A percentile compares a stretch with the other conserved stretches of the same genome.
These are phyloP conservation scores for Anisogramma anomala DNA, from an alignment of 2,329 filamentous ascomycete genomes.

Conservation along the genomic window DNA sequence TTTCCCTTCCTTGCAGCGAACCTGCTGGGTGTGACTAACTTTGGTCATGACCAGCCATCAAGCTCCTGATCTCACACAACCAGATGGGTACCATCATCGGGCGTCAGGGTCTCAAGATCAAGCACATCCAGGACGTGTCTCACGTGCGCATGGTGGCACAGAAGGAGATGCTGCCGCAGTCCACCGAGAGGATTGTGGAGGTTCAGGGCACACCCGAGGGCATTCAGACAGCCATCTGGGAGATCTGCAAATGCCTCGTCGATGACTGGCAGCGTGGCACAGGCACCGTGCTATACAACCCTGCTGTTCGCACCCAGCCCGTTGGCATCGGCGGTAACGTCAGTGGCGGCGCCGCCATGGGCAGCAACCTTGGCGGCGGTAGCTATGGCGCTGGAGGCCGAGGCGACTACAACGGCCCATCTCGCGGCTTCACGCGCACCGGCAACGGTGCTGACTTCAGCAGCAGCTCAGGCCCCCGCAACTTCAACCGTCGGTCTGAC, in stretches of 20 bases:
- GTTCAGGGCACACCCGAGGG: slow-evolving; percentile 90
- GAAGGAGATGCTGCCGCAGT: slow-evolving; percentile 99
- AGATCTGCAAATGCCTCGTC: slow-evolving; percentile 96
- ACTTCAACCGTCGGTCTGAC: slow-evolving; percentile 69
- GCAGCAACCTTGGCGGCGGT: slow-evolving; percentile 34
- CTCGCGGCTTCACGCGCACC: slow-evolving; percentile 83
- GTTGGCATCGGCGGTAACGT: slow-evolving; percentile 36
- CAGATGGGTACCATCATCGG: slow-evolving; percentile 99
- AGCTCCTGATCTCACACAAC: slow-evolving; percentile 96
- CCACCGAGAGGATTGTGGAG: slow-evolving; percentile 94
- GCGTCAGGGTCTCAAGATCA: slow-evolving; percentile 93
- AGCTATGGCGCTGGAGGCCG: slow-evolving; percentile 33
- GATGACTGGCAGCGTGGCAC: slow-evolving; percentile 97
- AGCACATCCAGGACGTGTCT: slow-evolving; percentile 95
- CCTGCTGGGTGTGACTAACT: background rate
- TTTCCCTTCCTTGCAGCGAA: background rate
- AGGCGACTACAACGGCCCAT: slow-evolving; percentile 47
- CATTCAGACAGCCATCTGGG: slow-evolving; percentile 93
- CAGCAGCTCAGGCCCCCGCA: slow-evolving; percentile 53
- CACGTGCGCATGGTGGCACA: slow-evolving; percentile 98
- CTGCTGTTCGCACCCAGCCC: slow-evolving; percentile 74
- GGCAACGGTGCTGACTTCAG: slow-evolving; percentile 97
- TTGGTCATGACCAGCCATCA: slow-evolving; percentile 56
- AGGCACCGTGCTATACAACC: slow-evolving; percentile 95
- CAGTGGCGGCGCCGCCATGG: slow-evolving; percentile 15